Base-by-base conservation (phyloP, 1,284 basidiomycete genomes). In the Phylloporus sp. region DNA sequence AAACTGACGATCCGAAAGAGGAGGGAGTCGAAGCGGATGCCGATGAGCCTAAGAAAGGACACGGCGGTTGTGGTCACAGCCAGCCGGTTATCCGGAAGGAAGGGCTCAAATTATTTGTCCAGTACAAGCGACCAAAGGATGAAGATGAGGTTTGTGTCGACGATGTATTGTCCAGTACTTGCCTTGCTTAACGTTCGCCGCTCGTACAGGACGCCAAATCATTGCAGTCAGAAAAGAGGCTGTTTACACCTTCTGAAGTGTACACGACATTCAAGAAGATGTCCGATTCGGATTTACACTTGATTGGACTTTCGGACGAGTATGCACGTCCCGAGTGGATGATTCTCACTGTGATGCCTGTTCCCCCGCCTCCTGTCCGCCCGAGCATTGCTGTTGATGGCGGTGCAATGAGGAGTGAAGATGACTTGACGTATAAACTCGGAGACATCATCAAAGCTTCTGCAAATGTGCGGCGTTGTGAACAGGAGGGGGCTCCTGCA, bases 291-390 rank as follows among this genome's bases (percentile, higher is more conserved):
- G 98, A 99, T 80, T 88, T 99, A n/a, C 87, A 92, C 72, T 86
- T 97, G 23, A 90, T 99, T 72, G 98, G 98, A 53, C 88, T 99
- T 12, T 97, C 95, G 35, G 95, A 96, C 65, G 95, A 96, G 78
- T 99, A 97, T 78, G 98, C 98, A 19, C 90, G 97, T 56, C 98
- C 98, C 4, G 96, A 99, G 77, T 99, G 98, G 98, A 99, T 99
- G 98, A 97, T 99, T 74, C 84, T 99, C 63, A 99, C 98, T 1
- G 96, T 99, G 39, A 88, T 99, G 77, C 98, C 98, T 47, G 97
- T 99, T 0, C 98, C 98, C 1, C 98, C 98, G 1, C 97, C 98
- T 17, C 96, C 98, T 17, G 98, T 99, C 62, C 94, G 98, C 60
- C 98, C 98, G 0, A 98, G 96, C 81, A 98, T 99, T 67, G 93